Percentiles rank a stretch among this genome's conserved stretches.
Conservation (phyloP, 2,329 filamentous ascomycete species). For the Amylocarpus encephaloides region DNA sequence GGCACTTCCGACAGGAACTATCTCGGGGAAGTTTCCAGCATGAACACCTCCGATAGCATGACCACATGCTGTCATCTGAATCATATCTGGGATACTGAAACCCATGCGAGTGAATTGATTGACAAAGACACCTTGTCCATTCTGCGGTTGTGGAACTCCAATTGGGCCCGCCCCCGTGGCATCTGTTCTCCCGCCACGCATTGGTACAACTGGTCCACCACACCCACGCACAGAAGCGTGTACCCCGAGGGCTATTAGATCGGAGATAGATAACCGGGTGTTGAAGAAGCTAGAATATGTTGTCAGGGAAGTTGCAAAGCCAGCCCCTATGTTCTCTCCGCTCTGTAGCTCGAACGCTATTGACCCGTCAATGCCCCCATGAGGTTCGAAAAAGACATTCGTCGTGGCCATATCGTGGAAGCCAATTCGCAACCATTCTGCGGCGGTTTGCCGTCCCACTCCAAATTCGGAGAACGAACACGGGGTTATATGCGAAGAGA, state of each 20-base stretch:
- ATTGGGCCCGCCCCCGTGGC: conserved; percentile 40
- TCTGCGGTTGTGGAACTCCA: conserved; percentile 53
- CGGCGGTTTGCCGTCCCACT: conserved; percentile 50
- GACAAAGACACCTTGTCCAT: conserved; percentile 44
- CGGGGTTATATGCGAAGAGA: conserved; percentile 50
- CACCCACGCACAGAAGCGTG: conserved; percentile 54
- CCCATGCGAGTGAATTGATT: conserved; percentile 53
- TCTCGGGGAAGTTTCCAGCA: conserved; percentile 44
- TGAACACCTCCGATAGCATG: conserved; percentile 58
- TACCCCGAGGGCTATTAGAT: conserved; percentile 52
- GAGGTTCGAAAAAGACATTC: conserved; percentile 37
- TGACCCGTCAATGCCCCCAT: conserved; percentile 53
- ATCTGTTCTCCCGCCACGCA: conserved; percentile 49
- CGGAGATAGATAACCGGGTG: conserved; percentile 45
- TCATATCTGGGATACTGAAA: conserved; percentile 51
- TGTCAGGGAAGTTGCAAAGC: conserved; percentile 46
- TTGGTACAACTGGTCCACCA: conserved; percentile 48
- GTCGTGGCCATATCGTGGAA: conserved; percentile 58
- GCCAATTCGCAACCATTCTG: conserved; percentile 54
- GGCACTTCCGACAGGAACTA: conserved; percentile 41
- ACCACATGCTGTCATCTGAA: conserved; percentile 53
- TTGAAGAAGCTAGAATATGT: conserved; percentile 50
- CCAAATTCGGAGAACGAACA: conserved; percentile 48
- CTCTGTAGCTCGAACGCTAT: conserved; percentile 51
- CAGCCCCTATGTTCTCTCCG: conserved; percentile 51